Evolutionary conservation across 2,329 filamentous ascomycete genomes (phyloP).

Genomic region (Fusarium scirpi): DNA sequence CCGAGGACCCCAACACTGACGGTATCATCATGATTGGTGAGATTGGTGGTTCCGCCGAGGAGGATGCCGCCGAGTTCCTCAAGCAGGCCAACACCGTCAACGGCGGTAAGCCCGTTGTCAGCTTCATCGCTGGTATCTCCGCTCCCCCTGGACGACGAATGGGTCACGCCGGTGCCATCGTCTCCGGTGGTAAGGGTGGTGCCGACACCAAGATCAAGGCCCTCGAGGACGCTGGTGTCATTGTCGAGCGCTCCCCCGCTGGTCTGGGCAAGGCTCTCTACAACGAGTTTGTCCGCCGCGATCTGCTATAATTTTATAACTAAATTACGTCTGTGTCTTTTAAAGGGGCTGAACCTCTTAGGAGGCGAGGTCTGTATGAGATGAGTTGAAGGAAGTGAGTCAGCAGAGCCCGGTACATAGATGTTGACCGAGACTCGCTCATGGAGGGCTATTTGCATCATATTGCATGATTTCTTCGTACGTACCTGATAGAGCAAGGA

Average conservation of each 20-base stretch:
- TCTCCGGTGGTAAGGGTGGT: constrained; percentile 96
- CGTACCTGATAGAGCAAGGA: constrained; percentile 52
- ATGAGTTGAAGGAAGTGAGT: constrained; percentile 37
- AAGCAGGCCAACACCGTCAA: constrained; percentile 90
- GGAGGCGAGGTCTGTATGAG: constrained; percentile 19
- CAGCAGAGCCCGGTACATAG: constrained; percentile 36
- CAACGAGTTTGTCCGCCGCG: constrained; percentile 94
- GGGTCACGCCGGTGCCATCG: constrained; percentile 98
- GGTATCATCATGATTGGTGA: constrained; percentile 99
- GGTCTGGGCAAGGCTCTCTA: constrained; percentile 92
- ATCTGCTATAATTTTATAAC: constrained; percentile 78
- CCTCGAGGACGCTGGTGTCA: constrained; percentile 90
- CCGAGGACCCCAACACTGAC: constrained; percentile 94
- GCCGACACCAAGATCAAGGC: constrained; percentile 98
- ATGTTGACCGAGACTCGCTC: constrained; percentile 37
- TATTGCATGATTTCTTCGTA: constrained; percentile 48
- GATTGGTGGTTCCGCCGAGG: constrained; percentile 96
- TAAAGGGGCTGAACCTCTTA: constrained; percentile 17
- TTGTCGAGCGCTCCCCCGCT: constrained; percentile 95
- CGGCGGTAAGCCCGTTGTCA: constrained; percentile 90
- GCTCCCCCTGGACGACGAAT: constrained; percentile 96
- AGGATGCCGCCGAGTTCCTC: constrained; percentile 97
- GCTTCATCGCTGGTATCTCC: constrained; percentile 98
- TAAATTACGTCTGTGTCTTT: constrained; percentile 22
- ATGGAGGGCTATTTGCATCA: constrained; percentile 48